Percentiles rank a stretch among this genome's conserved stretches.
Evolutionary conservation across 805 yeast genomes (phyloP).

Genomic region (Candida argentea): DNA sequence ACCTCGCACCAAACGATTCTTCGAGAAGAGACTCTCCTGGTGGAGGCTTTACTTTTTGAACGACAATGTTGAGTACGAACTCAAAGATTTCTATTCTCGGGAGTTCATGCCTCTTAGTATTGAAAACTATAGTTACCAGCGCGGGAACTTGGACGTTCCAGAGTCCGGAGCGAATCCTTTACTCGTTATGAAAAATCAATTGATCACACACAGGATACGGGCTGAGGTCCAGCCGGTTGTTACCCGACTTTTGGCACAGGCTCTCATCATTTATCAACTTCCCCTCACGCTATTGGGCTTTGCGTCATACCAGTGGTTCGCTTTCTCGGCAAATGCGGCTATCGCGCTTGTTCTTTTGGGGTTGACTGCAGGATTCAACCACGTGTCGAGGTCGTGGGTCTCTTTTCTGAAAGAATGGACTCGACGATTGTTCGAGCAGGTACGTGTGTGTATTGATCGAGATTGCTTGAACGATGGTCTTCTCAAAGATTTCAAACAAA

Average conservation of each 20-base stretch:
- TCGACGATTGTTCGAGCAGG: conserved; percentile 21
- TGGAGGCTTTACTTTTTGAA: conserved; percentile 32
- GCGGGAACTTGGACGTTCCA: conserved; percentile 26
- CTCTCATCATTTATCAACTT: conserved; percentile 26
- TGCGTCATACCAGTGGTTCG: conserved; percentile 24
- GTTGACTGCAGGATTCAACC: conserved; percentile 30
- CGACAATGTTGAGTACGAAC: conserved; percentile 33
- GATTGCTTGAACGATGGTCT: conserved; percentile 30
- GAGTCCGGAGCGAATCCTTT: conserved; percentile 20
- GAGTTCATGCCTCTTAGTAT: conserved; percentile 30
- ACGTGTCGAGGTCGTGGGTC: conserved; percentile 29
- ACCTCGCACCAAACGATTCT: conserved; percentile 21
- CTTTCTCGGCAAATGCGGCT: conserved; percentile 20
- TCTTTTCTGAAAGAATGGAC: conserved; percentile 19
- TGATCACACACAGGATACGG: conserved; percentile 18
- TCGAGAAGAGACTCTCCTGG: conserved; percentile 24
- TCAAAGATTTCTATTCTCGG: conserved; percentile 26
- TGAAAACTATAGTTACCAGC: conserved; percentile 24
- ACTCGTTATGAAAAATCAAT: conserved; percentile 15
- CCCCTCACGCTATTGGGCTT: conserved; percentile 24
- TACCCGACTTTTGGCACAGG: conserved; percentile 16
- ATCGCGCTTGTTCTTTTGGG: conserved; percentile 28
- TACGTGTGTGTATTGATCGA: conserved; percentile 21
- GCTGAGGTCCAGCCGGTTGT: conserved; percentile 30
- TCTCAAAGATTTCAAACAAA: conserved; percentile 19